Evolutionary conservation across 768 basidiomycete species (phyloP).

Genomic region (Mycena galericulata): DNA sequence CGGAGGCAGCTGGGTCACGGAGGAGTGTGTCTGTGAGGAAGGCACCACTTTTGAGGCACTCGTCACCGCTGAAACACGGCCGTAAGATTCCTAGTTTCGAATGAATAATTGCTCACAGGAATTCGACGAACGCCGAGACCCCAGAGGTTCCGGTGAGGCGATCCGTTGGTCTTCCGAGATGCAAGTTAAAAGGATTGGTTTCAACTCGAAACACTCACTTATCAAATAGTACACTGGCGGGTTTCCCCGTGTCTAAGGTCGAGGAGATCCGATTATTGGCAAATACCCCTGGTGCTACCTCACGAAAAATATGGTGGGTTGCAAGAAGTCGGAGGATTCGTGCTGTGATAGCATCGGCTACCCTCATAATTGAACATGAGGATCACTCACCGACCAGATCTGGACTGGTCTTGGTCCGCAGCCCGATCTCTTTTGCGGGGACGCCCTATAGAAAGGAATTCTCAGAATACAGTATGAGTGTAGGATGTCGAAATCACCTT

Average conservation of each 20-base stretch:
- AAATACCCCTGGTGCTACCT: slow-evolving; percentile 45
- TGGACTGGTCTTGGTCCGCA: slow-evolving; percentile 35
- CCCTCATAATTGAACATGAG: not conserved
- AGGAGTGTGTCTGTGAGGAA: slow-evolving; percentile 20
- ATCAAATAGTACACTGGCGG: slow-evolving; percentile 15
- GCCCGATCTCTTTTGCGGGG: slow-evolving; percentile 40
- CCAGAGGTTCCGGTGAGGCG: slow-evolving; percentile 22
- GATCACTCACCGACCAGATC: slow-evolving; percentile 42
- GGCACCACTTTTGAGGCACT: slow-evolving; percentile 25
- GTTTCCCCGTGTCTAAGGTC: slow-evolving; percentile 41
- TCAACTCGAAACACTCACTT: slow-evolving; percentile 23
- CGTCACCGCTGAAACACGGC: not conserved
- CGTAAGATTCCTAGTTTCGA: not conserved
- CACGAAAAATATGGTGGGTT: slow-evolving; percentile 47
- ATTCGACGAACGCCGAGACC: slow-evolving; percentile 31
- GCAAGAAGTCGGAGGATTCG: slow-evolving; percentile 48
- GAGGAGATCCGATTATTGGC: slow-evolving; percentile 47
- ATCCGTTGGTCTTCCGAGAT: not conserved
- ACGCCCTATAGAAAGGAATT: not conserved
- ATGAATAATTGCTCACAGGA: slow-evolving; percentile 10
- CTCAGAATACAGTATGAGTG: slow-evolving; percentile 34
- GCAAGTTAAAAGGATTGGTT: not conserved
- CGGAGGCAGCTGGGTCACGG: not conserved
- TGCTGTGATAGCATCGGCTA: slow-evolving; percentile 27
- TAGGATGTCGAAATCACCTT: not conserved